Conservation (phyloP, 805 yeast species). For the Barnettozyma pratensis region DNA sequence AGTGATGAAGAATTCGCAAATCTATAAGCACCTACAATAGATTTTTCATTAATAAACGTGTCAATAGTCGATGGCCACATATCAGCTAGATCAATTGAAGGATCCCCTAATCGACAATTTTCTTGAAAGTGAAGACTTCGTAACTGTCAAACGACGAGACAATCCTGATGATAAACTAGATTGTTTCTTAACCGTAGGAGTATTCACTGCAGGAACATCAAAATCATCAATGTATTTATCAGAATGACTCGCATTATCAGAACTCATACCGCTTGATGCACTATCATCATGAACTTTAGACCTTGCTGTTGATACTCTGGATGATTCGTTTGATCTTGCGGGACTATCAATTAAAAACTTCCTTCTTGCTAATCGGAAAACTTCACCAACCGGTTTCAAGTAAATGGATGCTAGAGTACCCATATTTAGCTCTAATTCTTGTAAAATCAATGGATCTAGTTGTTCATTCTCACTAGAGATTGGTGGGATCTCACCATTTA, state of each 20-base stretch:
- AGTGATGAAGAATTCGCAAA: conserved; percentile 8
- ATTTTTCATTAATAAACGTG: background rate
- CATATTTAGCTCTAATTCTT: conserved; percentile 76
- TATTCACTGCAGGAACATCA: conserved; percentile 35
- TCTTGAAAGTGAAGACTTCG: conserved; percentile 33
- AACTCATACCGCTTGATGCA: conserved; percentile 7
- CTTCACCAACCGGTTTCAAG: conserved; percentile 75
- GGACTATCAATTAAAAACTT: conserved; percentile 46
- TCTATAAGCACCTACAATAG: background rate
- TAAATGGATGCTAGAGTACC: conserved; percentile 83
- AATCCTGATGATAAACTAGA: conserved; percentile 28
- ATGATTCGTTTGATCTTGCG: conserved; percentile 32
- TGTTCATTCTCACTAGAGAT: conserved; percentile 65
- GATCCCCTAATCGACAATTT: conserved; percentile 27
- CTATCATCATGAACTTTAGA: background rate
- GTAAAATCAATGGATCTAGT: conserved; percentile 63
- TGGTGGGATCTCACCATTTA: conserved; percentile 55
- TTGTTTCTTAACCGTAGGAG: conserved; percentile 29
- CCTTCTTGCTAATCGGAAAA: conserved; percentile 60
- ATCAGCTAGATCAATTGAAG: background rate
- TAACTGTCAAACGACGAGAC: conserved; percentile 27
- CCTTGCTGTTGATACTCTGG: conserved; percentile 10
- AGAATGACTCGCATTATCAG: conserved; percentile 2
- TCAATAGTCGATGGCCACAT: too few species aligned
- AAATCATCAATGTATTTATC: conserved; percentile 31